phyloP scores from a whole-genome alignment of 495 filamentous ascomycete genomes.

The Penicilliopsis zonata region DNA sequence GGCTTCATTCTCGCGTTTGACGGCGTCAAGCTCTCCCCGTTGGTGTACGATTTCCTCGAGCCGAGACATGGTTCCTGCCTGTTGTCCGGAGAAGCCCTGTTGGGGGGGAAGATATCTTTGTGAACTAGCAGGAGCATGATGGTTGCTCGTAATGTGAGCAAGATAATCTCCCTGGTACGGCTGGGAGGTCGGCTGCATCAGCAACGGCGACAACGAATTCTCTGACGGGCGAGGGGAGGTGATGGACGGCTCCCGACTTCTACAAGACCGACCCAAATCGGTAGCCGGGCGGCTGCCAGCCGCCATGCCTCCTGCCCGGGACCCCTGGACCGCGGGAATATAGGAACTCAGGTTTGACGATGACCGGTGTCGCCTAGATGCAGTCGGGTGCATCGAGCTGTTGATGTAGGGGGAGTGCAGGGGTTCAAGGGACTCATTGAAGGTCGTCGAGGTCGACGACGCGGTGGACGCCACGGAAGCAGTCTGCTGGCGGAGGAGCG shows the following conservation, averaged over 20 bases:
- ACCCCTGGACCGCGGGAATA: slow-evolving; percentile 32
- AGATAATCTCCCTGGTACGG: slow-evolving; percentile 19
- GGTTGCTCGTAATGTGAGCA: slow-evolving; percentile 13
- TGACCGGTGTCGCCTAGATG: slow-evolving; percentile 51
- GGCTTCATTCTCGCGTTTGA: slow-evolving; percentile 70
- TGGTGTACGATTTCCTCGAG: slow-evolving; percentile 64
- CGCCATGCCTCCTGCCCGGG: slow-evolving; percentile 28
- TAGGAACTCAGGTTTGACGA: slow-evolving; percentile 49
- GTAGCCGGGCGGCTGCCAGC: slow-evolving; percentile 10
- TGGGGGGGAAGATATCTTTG: slow-evolving; percentile 22
- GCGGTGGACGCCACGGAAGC: slow-evolving; percentile 70
- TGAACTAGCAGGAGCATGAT: slow-evolving; percentile 16
- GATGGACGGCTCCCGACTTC: slow-evolving; percentile 31
- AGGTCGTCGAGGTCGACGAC: slow-evolving; percentile 57
- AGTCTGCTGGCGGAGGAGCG: slow-evolving; percentile 66
- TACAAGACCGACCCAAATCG: slow-evolving; percentile 13
- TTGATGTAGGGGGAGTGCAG: slow-evolving; percentile 35
- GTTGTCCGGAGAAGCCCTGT: slow-evolving; percentile 12
- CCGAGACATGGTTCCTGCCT: slow-evolving; percentile 17
- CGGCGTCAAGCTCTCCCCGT: slow-evolving; percentile 56
- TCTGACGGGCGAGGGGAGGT: slow-evolving; percentile 30
- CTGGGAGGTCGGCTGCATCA: too few species aligned
- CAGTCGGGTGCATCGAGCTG: slow-evolving; percentile 40
- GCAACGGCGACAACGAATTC: slow-evolving; percentile 20
- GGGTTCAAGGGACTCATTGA: slow-evolving; percentile 39